Base-by-base conservation (phyloP, 1,284 basidiomycete species). In the Vanrija sp. region DNA sequence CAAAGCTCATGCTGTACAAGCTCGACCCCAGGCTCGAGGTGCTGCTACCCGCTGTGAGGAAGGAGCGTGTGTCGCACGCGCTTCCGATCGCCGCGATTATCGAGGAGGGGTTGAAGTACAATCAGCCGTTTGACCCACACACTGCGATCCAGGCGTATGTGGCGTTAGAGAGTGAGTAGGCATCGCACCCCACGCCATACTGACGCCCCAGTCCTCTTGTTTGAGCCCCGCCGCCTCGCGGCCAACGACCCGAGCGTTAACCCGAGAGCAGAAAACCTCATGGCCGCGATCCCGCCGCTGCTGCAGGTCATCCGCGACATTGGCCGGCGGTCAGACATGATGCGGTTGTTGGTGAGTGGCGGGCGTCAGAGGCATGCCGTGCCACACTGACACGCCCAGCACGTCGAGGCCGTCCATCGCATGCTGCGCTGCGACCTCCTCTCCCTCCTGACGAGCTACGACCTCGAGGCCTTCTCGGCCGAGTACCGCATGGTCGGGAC, bases 161-260 rank as follows among this genome's bases (percentile, higher is more conserved):
- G 4, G 47, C 54, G 0, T 15, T 62, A 12, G 60, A 62, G 36
- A 51, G 60, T 62, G 38, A 47, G 60, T 50, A 12, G 8, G 22
- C 12, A 9, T 22, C 3, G 4, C 3, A 6, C 19, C 20, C 27
- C 6, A 36, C 2, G 35, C 9, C 2, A 24, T n/a, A 43, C 47
- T 51, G 14, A 53, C 24, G 15, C 31, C 12, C 8, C 45, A 60
- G 58, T 60, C 19, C 45, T 60, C 4, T 37, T 60, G 12, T 54
- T 57, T 23, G 58, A 60, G 25, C 47, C 58, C 2, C 55, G 37
- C 9, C 54, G 54, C n/a, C 22, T 60, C 12, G 48, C 51, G 6
- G 19, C 42, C 12, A 24, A 15, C 10, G 58, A 60, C 38, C 45
- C 51, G 4, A 43, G 22, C 3, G 41, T 57, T 23, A 35, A 57